Conservation (phyloP, 306 rosid genomes). For the Cucurbita moschata region DNA sequence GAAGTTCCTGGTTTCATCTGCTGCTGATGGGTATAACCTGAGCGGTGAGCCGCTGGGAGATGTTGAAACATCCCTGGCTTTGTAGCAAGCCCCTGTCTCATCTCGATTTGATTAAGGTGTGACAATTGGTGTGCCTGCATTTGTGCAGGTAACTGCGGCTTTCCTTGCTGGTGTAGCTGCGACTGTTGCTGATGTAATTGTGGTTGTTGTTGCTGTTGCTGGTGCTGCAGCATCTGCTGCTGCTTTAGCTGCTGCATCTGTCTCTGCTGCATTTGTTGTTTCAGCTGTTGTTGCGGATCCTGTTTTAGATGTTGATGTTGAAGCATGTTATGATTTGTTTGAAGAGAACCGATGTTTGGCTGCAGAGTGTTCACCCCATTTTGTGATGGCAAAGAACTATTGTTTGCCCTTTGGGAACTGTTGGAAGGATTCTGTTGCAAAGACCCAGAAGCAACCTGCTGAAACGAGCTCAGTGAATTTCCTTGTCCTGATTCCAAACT, state of each 20-base stretch:
- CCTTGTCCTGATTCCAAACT: constrained; percentile 53
- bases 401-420: constrained; percentile 51
- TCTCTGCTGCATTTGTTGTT: constrained; percentile 40
- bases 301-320: constrained; percentile 59
- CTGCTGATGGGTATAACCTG: constrained; percentile 56
- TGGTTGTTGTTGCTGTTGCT: constrained; percentile 23
- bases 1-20: constrained; percentile 53
- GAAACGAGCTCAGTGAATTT: constrained; percentile 42
- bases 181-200: constrained; percentile 36
- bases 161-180: constrained; percentile 44
- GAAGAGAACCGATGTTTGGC: constrained; percentile 39
- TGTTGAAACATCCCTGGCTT: constrained; percentile 69
- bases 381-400: constrained; percentile 42
- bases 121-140: constrained; percentile 52
- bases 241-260: constrained; percentile 40
- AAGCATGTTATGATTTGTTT: constrained; percentile 43
- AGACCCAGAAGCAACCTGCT: constrained; percentile 42
- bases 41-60: constrained; percentile 47
- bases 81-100: constrained; percentile 43
- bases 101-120: constrained; percentile 60
- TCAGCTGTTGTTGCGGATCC: constrained; percentile 51
- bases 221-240: constrained; percentile 35
- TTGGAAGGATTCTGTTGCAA: constrained; percentile 54
- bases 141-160: constrained; percentile 56
- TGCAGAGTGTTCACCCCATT: constrained; percentile 49